A percentile compares a stretch with the other conserved stretches of the same genome.
Conservation (phyloP, 1,284 basidiomycete genomes). For the Abortiporus biennis region DNA sequence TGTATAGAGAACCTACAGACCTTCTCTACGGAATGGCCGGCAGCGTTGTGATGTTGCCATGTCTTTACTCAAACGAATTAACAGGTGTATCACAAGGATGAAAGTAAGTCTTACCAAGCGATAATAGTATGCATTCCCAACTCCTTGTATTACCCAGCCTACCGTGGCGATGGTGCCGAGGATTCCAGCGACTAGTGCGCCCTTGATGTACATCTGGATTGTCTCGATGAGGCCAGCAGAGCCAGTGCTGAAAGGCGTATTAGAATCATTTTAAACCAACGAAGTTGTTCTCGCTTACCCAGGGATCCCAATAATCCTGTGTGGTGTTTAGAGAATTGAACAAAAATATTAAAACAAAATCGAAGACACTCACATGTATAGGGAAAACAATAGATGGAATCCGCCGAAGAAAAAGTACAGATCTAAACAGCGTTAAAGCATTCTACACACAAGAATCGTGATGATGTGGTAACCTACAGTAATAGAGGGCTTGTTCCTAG, state of each 20-base stretch:
- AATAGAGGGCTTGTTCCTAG: constrained; percentile 82
- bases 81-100: not conserved
- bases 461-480: constrained; percentile 62
- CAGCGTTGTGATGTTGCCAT: constrained; percentile 78
- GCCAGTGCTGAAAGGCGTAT: constrained; percentile 71
- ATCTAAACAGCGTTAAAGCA: no score
- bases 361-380: constrained; percentile 66
- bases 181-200: constrained; percentile 67
- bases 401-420: constrained; percentile 93
- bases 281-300: constrained; percentile 41
- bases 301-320: constrained; percentile 84
- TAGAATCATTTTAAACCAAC: constrained; percentile 20
- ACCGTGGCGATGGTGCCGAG: constrained; percentile 76
- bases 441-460: no score
- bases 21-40: constrained; percentile 81
- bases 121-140: constrained; percentile 81
- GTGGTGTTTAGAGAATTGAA: constrained; percentile 18
- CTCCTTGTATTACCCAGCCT: constrained; percentile 85
- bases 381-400: constrained; percentile 86
- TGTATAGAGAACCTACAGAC: constrained; percentile 30
- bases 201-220: constrained; percentile 67
- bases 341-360: constrained; percentile 6
- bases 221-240: constrained; percentile 95
- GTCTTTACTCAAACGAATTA: constrained; percentile 45
- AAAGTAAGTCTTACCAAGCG: constrained; percentile 46